Evolutionary conservation across 805 yeast species (phyloP), one percentile per base, ranked within the genome.

Genomic region (Candida morakotiae): DNA sequence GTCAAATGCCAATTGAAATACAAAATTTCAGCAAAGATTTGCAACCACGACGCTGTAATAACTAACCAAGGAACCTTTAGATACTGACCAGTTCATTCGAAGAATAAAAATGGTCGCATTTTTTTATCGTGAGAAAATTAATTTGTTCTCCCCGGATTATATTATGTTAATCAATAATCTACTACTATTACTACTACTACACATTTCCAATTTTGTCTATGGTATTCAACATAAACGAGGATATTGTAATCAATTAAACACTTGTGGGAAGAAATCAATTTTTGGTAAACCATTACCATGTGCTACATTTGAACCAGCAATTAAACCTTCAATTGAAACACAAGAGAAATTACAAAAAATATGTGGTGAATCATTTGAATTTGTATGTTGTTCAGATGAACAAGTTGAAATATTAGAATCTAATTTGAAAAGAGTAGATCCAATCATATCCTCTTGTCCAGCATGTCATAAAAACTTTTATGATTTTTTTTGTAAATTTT

Each of bases 381-480:
- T 56, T 0, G 71, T 81, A 2, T 91, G 98, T 56, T 91, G 98
- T 54, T 73, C 84, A 7, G 47, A 60, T 16, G 76, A 64, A 13
- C 97, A 89, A 52, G 58, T 84, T 5, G 45, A 54, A 0, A 66
- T 67, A 27, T 63, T 91, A 34, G 73, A 73, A 46, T 62, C 69
- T 25, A 81, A 81, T 49, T 56, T 68, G 40, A 65, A 64, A 40
- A 49, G 56, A 28, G 70, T 59, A 2, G 70, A 63, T 35, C 70
- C 73, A 1, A 47, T 68, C 28, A 60, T 68, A 18, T 60, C 69
- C 35, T 64, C 71, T 11, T 68, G 98, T 58, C 97, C 97, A 2
- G 98, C 98, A 0, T 91, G 98, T 57, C 69, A 75, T 40, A 79
- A 78, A 58, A 91, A 91, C 66, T 91, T 91, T 58, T 77, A 77